Evolutionary conservation across 208 protist species (phyloP).

Genomic region (Tritrichomonas musculus): DNA sequence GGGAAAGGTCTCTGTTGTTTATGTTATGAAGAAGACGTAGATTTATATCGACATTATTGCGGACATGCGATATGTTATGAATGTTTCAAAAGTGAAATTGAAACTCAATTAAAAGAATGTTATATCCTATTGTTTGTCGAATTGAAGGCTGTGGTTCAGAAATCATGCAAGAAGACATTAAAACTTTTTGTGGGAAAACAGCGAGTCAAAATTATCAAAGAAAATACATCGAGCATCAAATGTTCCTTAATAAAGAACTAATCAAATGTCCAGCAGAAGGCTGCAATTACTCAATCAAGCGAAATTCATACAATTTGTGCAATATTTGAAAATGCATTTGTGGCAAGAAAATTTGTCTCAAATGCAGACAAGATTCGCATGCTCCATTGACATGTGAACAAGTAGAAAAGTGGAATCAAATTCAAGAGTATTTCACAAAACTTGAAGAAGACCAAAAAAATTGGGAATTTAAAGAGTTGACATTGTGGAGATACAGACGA

Average conservation of each 20-base stretch:
- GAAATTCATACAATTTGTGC: background rate
- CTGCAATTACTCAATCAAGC: background rate
- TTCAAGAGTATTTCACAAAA: background rate
- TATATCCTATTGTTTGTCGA: background rate
- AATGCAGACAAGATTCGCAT: background rate
- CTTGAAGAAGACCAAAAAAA: background rate
- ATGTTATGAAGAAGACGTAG: background rate
- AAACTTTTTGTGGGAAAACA: background rate
- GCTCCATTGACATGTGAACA: background rate
- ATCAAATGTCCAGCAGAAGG: background rate
- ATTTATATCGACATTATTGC: background rate
- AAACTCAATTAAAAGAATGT: background rate
- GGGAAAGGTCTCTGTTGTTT: background rate
- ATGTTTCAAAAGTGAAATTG: background rate
- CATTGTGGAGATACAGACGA: no score
- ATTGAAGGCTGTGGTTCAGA: background rate
- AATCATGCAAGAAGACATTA: background rate
- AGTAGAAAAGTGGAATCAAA: background rate
- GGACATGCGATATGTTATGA: background rate
- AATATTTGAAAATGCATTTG: background rate
- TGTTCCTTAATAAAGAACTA: background rate
- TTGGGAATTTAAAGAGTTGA: no score
- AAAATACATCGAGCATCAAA: background rate
- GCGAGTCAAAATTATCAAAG: background rate
- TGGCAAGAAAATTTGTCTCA: background rate